Base-by-base conservation (phyloP, 345 rosid genomes). In the Lepidium sativum region DNA sequence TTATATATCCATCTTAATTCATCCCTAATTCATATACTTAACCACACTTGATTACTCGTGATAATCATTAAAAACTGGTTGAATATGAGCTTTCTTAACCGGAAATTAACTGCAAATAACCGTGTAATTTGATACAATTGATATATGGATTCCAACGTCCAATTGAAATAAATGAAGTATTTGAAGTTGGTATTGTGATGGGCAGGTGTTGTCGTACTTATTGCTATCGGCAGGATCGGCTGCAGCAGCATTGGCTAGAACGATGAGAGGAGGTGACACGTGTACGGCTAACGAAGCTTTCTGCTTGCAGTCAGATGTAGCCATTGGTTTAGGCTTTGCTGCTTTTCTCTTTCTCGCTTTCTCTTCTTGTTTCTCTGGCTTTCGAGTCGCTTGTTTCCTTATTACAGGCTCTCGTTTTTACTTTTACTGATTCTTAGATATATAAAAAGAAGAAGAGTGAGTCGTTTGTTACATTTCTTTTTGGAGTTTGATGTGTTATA, bases 381-480 rank as follows among this genome's bases (percentile, higher is more conserved):
- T 83, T 73, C 88, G 96, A 55, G 86, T 89, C 31, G 91, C 71
- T 16, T 82, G 88, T 73, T 92, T 83, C 41, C 72, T 92, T 38
- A 80, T 92, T 73, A 82, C 78, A 67, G 98, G 98, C 75, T 87
- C 97, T 55, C 97, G 98, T 56, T 83, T 82, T 67, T 88, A 84
- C 54, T 67, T 82, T 23, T 92, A 84, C 55, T 45, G 32, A 20
- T 27, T 68, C 64, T 57, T 66, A 25, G 29, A 25, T 25, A 25
- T 25, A 5, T 4, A 25, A 25, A 25, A 25, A 25, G 1, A 15
- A n/a, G n/a, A n/a, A n/a, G 0, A 3, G 39, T 11, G 33, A 45
- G 16, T n/a, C 2, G 11, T 40, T 6, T 51, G 16, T 25, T 35
- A 27, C 49, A 49, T 51, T 60, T 41, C 9, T 43, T 21, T 17